A percentile compares a stretch with the other conserved stretches of the same genome.
phyloP scores from a whole-genome alignment of 768 basidiomycete genomes.

The Phanerochaete carnosa region DNA sequence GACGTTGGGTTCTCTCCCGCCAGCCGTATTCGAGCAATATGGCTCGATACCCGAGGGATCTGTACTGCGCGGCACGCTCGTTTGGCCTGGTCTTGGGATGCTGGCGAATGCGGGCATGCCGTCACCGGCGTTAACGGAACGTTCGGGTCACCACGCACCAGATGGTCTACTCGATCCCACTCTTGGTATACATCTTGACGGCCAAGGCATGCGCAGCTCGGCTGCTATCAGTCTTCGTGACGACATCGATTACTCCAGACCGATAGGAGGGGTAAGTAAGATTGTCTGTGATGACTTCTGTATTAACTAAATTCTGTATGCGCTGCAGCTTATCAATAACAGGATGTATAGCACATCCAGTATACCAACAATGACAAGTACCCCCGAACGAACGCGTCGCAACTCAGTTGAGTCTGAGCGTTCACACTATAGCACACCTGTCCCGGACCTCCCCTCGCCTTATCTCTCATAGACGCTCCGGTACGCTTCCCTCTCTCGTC shows the following conservation, averaged over 20 bases:
- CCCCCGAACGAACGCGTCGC: background rate
- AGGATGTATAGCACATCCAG: constrained; percentile 2
- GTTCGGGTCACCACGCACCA: constrained; percentile 17
- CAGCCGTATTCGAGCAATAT: background rate
- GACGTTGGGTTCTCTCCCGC: constrained; percentile 8
- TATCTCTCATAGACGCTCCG: no score
- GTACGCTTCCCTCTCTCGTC: no score
- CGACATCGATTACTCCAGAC: constrained; percentile 26
- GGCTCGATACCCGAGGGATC: constrained; percentile 4
- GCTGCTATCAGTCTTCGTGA: constrained; percentile 26
- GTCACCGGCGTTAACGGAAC: constrained; percentile 22
- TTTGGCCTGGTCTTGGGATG: constrained; percentile 16
- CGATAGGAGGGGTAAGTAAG: constrained; percentile 22
- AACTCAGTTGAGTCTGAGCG: background rate
- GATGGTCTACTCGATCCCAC: constrained; percentile 24
- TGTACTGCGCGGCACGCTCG: constrained; percentile 6
- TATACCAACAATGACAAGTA: background rate
- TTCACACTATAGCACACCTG: background rate
- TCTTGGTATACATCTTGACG: constrained; percentile 7
- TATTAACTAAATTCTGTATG: background rate
- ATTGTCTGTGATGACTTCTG: background rate
- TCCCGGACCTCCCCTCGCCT: background rate
- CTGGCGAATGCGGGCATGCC: constrained; percentile 14
- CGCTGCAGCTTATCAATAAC: constrained; percentile 8
- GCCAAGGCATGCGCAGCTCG: constrained; percentile 20